Evolutionary conservation across 306 rosid genomes (phyloP).

Genomic region (Vigna mungo): DNA sequence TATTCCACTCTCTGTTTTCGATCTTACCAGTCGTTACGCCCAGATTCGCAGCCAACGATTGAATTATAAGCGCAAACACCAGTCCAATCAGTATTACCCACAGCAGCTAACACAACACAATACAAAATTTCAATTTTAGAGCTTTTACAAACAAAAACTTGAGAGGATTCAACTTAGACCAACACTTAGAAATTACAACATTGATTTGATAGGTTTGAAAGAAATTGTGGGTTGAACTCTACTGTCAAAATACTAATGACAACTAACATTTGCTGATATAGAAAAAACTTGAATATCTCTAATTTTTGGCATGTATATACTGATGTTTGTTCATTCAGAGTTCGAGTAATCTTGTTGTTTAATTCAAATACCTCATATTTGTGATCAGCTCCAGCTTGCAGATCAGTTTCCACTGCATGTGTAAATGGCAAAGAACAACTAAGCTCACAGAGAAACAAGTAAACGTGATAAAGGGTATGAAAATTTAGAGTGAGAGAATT

Average conservation of each 20-base stretch:
- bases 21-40: slow-evolving; percentile 82
- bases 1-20: neutral
- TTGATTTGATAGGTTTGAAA: too few relatives aligned
- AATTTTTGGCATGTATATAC: neutral
- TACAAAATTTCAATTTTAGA: neutral
- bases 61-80: slow-evolving; percentile 83
- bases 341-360: neutral
- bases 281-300: neutral
- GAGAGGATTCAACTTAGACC: too few relatives aligned
- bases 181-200: too few relatives aligned
- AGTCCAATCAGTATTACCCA: slow-evolving; percentile 88
- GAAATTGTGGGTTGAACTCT: too few relatives aligned
- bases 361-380: slow-evolving; percentile 67
- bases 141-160: neutral
- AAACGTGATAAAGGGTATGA: neutral
- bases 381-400: slow-evolving; percentile 90
- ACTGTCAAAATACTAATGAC: too few relatives aligned
- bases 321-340: neutral
- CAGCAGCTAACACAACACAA: slow-evolving; percentile 55
- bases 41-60: slow-evolving; percentile 90
- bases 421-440: neutral
- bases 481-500: neutral
- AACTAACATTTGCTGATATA: too few relatives aligned
- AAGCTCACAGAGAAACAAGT: neutral
- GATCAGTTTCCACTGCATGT: slow-evolving; percentile 85